A percentile compares a stretch with the other conserved stretches of the same genome.
Evolutionary conservation across 2,329 filamentous ascomycete species (phyloP).

Genomic region (Graphiopsis chlorocephala): DNA sequence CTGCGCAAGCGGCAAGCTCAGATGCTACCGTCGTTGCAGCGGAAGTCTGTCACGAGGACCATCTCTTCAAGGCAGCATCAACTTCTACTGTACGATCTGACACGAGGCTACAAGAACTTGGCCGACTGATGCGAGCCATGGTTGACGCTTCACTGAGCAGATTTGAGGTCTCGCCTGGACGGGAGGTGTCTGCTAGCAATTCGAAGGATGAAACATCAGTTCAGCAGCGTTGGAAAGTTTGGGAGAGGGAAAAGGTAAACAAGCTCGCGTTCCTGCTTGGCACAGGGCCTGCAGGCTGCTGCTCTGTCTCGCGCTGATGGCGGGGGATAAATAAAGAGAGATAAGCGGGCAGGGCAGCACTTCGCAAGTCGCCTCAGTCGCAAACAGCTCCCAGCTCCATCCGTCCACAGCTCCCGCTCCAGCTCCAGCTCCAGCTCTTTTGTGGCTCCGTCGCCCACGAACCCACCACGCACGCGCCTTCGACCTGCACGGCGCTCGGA

Average conservation of each 20-base stretch:
- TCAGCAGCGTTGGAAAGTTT: slow-evolving; percentile 1
- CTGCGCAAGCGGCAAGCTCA: slow-evolving; percentile 1
- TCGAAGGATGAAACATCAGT: not conserved
- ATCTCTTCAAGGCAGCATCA: not conserved
- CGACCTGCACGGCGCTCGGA: not conserved
- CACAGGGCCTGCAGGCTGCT: not conserved
- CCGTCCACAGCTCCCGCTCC: no score
- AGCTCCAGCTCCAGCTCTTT: not conserved
- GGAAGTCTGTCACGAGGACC: not conserved
- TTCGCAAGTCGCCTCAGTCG: no score
- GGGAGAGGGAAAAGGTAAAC: slow-evolving; percentile 1
- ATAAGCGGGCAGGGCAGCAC: not conserved
- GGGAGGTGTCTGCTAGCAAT: not conserved
- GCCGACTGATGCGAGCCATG: not conserved
- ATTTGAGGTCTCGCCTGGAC: not conserved
- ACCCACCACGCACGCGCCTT: not conserved
- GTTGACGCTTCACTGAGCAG: not conserved
- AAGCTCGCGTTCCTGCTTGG: not conserved
- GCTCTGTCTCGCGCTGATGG: not conserved
- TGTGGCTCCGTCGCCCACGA: not conserved
- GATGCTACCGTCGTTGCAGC: not conserved
- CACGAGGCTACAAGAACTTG: not conserved
- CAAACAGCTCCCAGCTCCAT: not conserved
- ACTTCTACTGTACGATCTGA: not conserved
- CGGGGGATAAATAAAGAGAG: not conserved